phyloP scores from a whole-genome alignment of 139 green algal species.

The Closterium sp. region DNA sequence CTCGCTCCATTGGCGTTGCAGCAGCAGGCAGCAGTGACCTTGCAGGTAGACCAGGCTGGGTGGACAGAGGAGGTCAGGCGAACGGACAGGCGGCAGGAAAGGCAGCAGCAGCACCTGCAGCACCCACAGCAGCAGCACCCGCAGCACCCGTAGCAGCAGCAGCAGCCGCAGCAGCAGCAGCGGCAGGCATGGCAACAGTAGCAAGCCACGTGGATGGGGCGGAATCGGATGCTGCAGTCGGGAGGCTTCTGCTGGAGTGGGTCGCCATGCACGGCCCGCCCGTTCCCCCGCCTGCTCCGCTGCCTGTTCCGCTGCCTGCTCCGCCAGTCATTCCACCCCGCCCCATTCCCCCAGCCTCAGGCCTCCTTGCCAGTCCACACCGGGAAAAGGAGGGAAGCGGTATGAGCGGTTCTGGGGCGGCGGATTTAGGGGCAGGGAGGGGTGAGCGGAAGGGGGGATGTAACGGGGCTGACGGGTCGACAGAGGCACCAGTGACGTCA shows the following conservation, averaged over 20 bases:
- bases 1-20: too few relatives aligned
- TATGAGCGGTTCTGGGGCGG: too few relatives aligned
- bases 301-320: too few relatives aligned
- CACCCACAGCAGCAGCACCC: background rate
- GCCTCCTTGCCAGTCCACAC: too few relatives aligned
- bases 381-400: too few relatives aligned
- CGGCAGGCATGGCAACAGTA: background rate
- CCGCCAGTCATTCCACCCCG: too few relatives aligned
- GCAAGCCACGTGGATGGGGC: background rate
- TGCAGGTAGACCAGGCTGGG: too few relatives aligned
- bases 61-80: too few relatives aligned
- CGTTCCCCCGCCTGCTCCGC: background rate
- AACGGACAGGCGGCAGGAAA: background rate
- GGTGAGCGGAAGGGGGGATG: background rate
- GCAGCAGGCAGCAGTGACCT: too few relatives aligned
- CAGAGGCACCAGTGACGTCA: too few relatives aligned
- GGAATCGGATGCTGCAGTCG: background rate
- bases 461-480: background rate
- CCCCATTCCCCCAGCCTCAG: too few relatives aligned
- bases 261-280: background rate
- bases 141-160: background rate
- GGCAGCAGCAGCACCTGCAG: background rate
- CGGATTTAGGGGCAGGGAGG: too few relatives aligned
- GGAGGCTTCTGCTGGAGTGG: background rate
- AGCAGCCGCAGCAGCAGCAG: background rate